Percentiles rank a stretch among this genome's conserved stretches.
These are phyloP conservation scores for Biscogniauxia mediterranea DNA, from an alignment of 2,329 filamentous ascomycete genomes.

Conservation along the genomic window DNA sequence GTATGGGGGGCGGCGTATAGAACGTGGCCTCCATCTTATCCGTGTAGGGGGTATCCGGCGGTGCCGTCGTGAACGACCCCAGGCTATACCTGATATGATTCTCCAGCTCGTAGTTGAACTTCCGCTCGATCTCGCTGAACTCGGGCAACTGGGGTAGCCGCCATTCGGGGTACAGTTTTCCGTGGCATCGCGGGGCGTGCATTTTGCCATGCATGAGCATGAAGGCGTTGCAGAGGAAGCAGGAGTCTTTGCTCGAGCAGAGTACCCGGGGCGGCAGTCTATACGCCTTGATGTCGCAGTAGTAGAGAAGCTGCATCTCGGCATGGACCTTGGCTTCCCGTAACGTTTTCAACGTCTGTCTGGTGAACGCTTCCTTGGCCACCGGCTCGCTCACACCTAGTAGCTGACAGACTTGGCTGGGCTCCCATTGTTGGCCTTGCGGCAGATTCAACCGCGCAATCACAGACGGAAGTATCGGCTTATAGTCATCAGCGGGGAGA, in stretches of 20 bases:
- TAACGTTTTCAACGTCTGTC: conserved; percentile 15
- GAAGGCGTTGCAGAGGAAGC: conserved; percentile 50
- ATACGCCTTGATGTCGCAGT: conserved; percentile 36
- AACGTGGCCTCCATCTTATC: not conserved
- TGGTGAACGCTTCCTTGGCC: conserved; percentile 10
- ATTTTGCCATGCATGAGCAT: conserved; percentile 42
- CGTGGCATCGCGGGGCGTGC: conserved; percentile 41
- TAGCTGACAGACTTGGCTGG: conserved; percentile 1
- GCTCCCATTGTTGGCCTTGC: not conserved
- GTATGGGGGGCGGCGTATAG: not conserved
- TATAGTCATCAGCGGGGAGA: not conserved
- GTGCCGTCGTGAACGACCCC: not conserved
- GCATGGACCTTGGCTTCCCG: conserved; percentile 43
- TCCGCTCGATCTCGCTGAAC: conserved; percentile 2
- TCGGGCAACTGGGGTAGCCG: conserved; percentile 34
- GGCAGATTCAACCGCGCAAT: conserved; percentile 16
- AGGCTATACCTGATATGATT: not conserved
- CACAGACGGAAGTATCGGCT: not conserved
- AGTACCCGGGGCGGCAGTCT: conserved; percentile 40
- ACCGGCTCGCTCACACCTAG: conserved; percentile 2
- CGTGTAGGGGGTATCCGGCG: not conserved
- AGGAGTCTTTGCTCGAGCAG: conserved; percentile 49
- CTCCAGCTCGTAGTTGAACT: conserved; percentile 16
- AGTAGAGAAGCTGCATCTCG: conserved; percentile 48
- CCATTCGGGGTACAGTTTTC: conserved; percentile 46